Conservation (phyloP, 2,329 filamentous ascomycete genomes). For the Microcyclosporella mali region DNA sequence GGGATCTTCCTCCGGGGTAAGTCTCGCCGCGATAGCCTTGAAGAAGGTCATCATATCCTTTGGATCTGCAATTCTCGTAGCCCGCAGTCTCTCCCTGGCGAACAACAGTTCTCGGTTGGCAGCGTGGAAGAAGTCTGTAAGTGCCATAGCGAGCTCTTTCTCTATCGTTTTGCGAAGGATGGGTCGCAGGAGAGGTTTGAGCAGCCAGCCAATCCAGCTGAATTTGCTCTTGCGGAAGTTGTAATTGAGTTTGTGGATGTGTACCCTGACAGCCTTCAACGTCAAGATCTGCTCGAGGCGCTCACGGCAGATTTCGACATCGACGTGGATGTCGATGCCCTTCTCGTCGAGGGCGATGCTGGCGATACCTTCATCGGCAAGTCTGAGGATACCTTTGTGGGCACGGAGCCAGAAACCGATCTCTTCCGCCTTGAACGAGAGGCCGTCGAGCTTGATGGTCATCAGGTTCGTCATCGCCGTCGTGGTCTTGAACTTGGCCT, state of each 20-base stretch:
- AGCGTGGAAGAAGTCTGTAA: slow-evolving; percentile 62
- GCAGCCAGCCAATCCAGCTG: slow-evolving; percentile 69
- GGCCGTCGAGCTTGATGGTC: slow-evolving; percentile 71
- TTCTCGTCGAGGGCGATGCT: slow-evolving; percentile 80
- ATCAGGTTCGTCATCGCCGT: slow-evolving; percentile 61
- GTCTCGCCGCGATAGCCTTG: slow-evolving; percentile 69
- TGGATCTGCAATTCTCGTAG: slow-evolving; percentile 75
- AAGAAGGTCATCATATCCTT: slow-evolving; percentile 75
- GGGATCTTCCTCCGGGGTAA: slow-evolving; percentile 66
- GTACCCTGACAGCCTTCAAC: slow-evolving; percentile 67
- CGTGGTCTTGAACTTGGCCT: slow-evolving; percentile 65
- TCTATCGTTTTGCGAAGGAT: slow-evolving; percentile 75
- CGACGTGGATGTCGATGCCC: slow-evolving; percentile 78
- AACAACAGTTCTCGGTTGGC: slow-evolving; percentile 82
- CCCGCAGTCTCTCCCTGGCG: slow-evolving; percentile 77
- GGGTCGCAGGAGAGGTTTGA: slow-evolving; percentile 77
- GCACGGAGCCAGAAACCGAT: slow-evolving; percentile 83
- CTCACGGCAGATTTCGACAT: slow-evolving; percentile 75
- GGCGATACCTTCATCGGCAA: slow-evolving; percentile 77
- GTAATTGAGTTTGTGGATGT: slow-evolving; percentile 83
- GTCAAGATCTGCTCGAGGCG: slow-evolving; percentile 74
- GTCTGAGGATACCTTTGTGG: slow-evolving; percentile 66
- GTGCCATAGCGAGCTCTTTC: slow-evolving; percentile 64
- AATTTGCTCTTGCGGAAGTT: slow-evolving; percentile 68
- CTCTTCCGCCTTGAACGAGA: slow-evolving; percentile 79